A percentile compares a stretch with the other conserved stretches of the same genome.
Conservation (phyloP, 495 filamentous ascomycete genomes). For the Neurospora tetrasperma region DNA sequence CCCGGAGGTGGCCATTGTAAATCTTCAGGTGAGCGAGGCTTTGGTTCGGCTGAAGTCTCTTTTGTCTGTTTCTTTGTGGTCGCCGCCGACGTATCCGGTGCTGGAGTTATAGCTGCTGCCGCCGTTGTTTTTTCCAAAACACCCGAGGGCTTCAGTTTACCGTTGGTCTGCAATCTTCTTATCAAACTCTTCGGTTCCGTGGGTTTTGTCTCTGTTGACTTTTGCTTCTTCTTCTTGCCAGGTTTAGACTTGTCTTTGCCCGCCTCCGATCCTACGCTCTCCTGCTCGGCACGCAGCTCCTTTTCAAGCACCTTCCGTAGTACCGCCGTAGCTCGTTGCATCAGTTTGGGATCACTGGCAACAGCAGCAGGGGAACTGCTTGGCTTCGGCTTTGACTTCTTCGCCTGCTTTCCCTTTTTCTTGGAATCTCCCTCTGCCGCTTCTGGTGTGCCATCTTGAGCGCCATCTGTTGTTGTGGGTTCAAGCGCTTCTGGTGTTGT, state of each 20-base stretch:
- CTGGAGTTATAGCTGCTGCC: slow-evolving; percentile 6
- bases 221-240: background rate
- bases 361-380: background rate
- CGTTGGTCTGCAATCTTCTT: background rate
- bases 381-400: slow-evolving; percentile 4
- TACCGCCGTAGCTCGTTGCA: background rate
- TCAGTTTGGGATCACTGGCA: background rate
- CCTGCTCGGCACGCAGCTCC: background rate
- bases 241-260: background rate
- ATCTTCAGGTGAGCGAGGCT: background rate
- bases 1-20: slow-evolving; percentile 1
- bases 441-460: background rate
- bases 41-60: background rate
- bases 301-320: background rate
- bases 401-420: slow-evolving; percentile 11
- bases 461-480: background rate
- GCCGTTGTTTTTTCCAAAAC: background rate
- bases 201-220: background rate
- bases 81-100: slow-evolving; percentile 5
- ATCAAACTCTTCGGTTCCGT: background rate
- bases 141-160: background rate
- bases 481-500: background rate
- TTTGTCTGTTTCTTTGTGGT: background rate
- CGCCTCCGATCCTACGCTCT: background rate
- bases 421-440: background rate